Evolutionary conservation across 2,329 filamentous ascomycete species (phyloP), one percentile per base, ranked within the genome.

Genomic region (Calonectria pseudoturangicola): DNA sequence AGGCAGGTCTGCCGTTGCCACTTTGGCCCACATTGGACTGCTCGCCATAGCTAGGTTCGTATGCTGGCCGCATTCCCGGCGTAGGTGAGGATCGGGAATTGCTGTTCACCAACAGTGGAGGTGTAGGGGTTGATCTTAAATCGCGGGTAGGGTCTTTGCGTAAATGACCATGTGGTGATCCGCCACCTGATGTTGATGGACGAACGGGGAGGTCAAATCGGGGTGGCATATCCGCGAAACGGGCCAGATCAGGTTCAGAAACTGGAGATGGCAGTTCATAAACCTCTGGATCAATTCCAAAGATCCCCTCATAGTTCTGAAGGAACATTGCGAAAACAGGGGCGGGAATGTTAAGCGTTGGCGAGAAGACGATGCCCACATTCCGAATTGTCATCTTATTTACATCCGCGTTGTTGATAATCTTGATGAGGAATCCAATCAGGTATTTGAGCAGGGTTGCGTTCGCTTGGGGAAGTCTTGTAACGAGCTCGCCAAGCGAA

Each of bases 381-480:
- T 99, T 99, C 76, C 96, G 93, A 66, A 98, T 94, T 13, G 94
- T 98, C 97, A 99, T 99, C 88, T 98, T 98, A 87, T 99, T 99
- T 74, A 93, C 88, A 78, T 94, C 93, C 8, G 95, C 89, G 79
- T 98, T 95, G 84, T 97, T 95, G 81, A 98, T 95, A 79, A 99
- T 96, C 80, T 94, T 93, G 81, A 98, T 95, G 79, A 99, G 86
- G 85, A 98, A 98, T 4, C 94, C 92, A 60, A 96, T 94, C 68
- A 99, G 87, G 75, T 97, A 95, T 79, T 93, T 93, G 47, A 99
- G 88, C 51, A 99, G 87, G 3, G 94, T 92, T 58, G 93, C 91
- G 75, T 99, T 99, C 43, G 93, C 91, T 73, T 90, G 88, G 0
- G 97, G 97, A 36, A 99, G 89, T 76, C 90, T 91, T 82, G 94